These are phyloP conservation scores for Centrapalus pauciflorus DNA, from an alignment of 129 eudicot genomes.

Conservation along the genomic window DNA sequence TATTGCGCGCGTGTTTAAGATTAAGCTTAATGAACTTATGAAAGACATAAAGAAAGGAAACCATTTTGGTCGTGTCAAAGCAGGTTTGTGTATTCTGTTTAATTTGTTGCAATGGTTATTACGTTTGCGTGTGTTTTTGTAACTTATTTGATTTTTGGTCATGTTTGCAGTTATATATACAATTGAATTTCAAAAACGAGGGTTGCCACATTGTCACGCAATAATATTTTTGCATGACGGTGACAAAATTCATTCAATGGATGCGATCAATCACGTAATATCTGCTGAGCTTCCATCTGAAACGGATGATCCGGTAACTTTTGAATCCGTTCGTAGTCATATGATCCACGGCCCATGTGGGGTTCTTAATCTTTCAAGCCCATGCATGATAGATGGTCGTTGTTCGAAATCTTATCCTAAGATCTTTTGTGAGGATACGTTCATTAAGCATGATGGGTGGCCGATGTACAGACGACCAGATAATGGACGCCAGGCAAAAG, in stretches of 20 bases:
- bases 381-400: background rate
- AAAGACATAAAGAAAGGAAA: background rate
- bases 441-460: background rate
- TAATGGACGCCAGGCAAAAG: background rate
- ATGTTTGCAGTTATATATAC: background rate
- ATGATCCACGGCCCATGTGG: constrained; percentile 5
- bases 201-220: constrained; percentile 1
- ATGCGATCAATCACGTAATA: background rate
- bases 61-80: background rate
- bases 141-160: background rate
- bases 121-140: background rate
- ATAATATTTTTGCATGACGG: background rate
- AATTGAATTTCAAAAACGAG: constrained; percentile 10
- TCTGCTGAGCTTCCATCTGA: background rate
- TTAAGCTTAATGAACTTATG: background rate
- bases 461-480: background rate
- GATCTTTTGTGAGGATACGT: background rate
- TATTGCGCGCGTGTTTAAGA: background rate
- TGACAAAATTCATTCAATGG: background rate
- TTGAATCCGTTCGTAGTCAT: background rate
- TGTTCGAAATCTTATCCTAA: background rate
- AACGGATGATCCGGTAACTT: background rate
- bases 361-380: background rate
- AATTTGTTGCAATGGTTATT: too few species aligned
- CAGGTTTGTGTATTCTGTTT: too few species aligned